These are phyloP conservation scores for Rhamnella rubrinervis DNA, from an alignment of 331 rosid species.

Conservation along the genomic window DNA sequence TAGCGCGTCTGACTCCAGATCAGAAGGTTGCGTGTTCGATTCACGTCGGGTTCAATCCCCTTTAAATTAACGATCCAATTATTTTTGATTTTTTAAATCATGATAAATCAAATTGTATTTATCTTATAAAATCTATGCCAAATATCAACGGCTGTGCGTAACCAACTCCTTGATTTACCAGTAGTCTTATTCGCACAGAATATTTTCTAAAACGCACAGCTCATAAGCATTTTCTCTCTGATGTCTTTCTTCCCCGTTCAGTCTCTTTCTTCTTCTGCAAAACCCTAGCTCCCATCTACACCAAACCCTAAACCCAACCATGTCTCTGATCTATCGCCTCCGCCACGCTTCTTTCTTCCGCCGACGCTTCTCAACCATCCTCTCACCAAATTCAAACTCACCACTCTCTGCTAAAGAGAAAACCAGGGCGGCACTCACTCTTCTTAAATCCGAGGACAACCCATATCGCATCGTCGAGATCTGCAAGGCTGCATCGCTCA, in stretches of 20 bases:
- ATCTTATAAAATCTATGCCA: too few relatives aligned
- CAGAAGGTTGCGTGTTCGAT: slow-evolving; percentile 61
- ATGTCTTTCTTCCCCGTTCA: not conserved
- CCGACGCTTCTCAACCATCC: slow-evolving; percentile 47
- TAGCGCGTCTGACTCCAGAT: slow-evolving; percentile 61
- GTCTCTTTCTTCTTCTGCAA: not conserved
- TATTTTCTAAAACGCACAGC: not conserved
- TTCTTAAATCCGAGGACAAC: slow-evolving; percentile 60
- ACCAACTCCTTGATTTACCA: not conserved
- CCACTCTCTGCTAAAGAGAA: slow-evolving; percentile 52
- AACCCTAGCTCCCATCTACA: slow-evolving; percentile 21
- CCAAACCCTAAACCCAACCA: not conserved
- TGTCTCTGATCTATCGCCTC: slow-evolving; percentile 42
- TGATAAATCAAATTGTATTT: too few relatives aligned
- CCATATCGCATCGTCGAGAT: slow-evolving; percentile 60
- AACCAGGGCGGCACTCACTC: slow-evolving; percentile 49
- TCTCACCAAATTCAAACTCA: slow-evolving; percentile 43
- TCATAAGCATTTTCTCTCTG: not conserved
- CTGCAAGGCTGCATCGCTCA: slow-evolving; percentile 72
- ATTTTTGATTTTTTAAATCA: too few relatives aligned
- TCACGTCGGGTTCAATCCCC: slow-evolving; percentile 50
- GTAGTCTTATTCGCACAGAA: not conserved
- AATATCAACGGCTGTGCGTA: not conserved
- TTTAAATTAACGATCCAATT: too few relatives aligned
- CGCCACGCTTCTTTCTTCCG: slow-evolving; percentile 18